Evolutionary conservation across 345 rosid genomes (phyloP).

Genomic region (Boechera retrofracta): DNA sequence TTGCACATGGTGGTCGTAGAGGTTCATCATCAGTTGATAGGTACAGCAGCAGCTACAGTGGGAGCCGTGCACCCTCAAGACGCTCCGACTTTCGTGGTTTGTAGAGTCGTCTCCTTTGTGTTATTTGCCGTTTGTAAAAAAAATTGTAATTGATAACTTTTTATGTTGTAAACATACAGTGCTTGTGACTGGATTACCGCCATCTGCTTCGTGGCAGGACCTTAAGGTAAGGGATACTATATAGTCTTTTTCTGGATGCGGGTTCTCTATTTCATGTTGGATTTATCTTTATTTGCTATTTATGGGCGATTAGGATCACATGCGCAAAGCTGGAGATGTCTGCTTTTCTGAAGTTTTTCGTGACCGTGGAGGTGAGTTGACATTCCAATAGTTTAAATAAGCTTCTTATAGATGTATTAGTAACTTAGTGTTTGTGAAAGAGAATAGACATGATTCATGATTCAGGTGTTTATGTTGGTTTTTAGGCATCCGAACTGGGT

Average conservation of each 20-base stretch:
- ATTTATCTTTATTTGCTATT: background rate
- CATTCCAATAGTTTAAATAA: background rate
- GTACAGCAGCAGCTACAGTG: slow-evolving; percentile 67
- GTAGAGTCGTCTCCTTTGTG: slow-evolving; percentile 26
- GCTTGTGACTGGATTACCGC: slow-evolving; percentile 83
- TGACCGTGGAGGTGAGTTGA: slow-evolving; percentile 73
- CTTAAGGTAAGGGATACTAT: slow-evolving; percentile 63
- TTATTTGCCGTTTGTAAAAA: background rate
- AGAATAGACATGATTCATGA: background rate
- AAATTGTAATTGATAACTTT: background rate
- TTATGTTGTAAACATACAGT: slow-evolving; percentile 52
- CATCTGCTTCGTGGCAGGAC: slow-evolving; percentile 99
- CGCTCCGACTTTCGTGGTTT: slow-evolving; percentile 93
- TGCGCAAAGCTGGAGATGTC: slow-evolving; percentile 98
- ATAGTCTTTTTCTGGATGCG: background rate
- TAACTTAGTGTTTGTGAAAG: background rate
- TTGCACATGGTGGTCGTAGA: slow-evolving; percentile 88
- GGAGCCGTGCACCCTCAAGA: slow-evolving; percentile 77
- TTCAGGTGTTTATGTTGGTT: slow-evolving; percentile 12
- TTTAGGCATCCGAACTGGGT: background rate
- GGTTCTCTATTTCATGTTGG: background rate
- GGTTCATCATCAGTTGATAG: slow-evolving; percentile 77
- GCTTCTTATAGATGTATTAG: background rate
- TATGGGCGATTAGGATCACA: slow-evolving; percentile 73
- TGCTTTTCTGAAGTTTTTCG: slow-evolving; percentile 94